Evolutionary conservation across 768 basidiomycete genomes (phyloP).

Genomic region (Dioszegia crocea): DNA sequence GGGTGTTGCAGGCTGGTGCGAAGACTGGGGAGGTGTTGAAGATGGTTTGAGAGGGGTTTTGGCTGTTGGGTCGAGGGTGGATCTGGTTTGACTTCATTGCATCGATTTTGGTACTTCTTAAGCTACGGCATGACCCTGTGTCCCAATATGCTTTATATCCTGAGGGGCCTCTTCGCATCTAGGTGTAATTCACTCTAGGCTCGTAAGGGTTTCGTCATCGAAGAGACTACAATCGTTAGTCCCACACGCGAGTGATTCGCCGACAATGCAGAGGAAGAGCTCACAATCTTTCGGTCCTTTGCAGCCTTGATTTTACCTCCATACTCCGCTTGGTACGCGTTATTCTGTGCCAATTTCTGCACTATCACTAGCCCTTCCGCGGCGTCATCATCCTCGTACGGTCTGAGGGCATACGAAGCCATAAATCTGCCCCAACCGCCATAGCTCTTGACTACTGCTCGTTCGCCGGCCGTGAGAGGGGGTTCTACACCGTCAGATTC

Average conservation of each 20-base stretch:
- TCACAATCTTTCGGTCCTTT: too few species aligned
- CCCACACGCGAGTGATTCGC: too few species aligned
- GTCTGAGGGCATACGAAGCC: neutral
- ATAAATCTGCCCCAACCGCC: constrained; percentile 2
- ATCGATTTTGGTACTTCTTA: neutral
- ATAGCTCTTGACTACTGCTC: neutral
- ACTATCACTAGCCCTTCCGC: neutral
- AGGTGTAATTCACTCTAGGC: too few species aligned
- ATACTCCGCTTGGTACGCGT: neutral
- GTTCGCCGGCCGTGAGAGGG: neutral
- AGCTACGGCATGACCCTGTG: too few species aligned
- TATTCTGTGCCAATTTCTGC: neutral
- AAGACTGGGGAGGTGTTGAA: constrained; percentile 30
- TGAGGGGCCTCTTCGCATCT: too few species aligned
- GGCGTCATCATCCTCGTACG: neutral
- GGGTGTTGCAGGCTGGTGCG: constrained; percentile 27
- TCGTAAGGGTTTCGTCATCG: too few species aligned
- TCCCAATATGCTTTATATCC: too few species aligned
- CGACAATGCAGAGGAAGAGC: too few species aligned
- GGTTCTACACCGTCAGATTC: constrained; percentile 1
- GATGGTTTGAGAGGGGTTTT: constrained; percentile 22
- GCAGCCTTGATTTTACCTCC: too few species aligned
- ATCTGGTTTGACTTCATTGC: neutral
- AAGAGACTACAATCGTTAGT: too few species aligned
- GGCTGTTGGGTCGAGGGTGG: neutral